Percentiles rank a stretch among this genome's conserved stretches.
phyloP scores from a whole-genome alignment of 345 rosid genomes.

The Gossypium stocksii region DNA sequence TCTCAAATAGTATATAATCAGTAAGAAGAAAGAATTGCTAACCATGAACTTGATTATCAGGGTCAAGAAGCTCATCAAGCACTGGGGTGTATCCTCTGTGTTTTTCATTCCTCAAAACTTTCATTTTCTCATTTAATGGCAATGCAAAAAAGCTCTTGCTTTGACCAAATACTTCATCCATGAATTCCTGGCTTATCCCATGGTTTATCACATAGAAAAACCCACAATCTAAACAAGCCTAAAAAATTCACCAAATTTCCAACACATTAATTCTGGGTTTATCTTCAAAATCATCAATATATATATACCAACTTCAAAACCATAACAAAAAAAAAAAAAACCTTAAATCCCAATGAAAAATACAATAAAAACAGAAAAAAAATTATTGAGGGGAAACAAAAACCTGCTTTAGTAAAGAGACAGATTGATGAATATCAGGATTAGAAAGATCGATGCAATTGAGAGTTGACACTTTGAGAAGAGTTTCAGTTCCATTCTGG shows the following conservation, averaged over 20 bases:
- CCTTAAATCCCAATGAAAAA: not conserved
- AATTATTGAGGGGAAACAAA: not conserved
- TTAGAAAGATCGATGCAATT: conserved; percentile 59
- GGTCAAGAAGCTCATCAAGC: conserved; percentile 64
- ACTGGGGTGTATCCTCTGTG: conserved; percentile 75
- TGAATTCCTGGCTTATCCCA: conserved; percentile 61
- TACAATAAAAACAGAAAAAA: not conserved
- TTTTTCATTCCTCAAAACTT: conserved; percentile 63
- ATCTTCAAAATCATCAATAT: not conserved
- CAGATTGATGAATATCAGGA: conserved; percentile 33
- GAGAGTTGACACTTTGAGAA: conserved; percentile 35
- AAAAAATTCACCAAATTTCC: not conserved
- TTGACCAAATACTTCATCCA: conserved; percentile 53
- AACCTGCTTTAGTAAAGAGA: conserved; percentile 64
- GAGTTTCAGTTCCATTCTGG: conserved; percentile 6
- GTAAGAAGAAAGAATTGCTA: conserved; percentile 4
- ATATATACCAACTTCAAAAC: not conserved
- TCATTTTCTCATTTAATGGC: conserved; percentile 59
- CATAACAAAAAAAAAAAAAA: not conserved
- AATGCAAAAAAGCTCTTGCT: conserved; percentile 58
- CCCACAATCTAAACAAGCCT: conserved; percentile 84
- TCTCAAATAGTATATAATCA: not conserved
- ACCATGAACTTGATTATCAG: conserved; percentile 60
- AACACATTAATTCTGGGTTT: not conserved
- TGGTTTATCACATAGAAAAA: conserved; percentile 83